These are phyloP conservation scores for Cercospora sojina DNA, from an alignment of 2,329 filamentous ascomycete species.

Conservation along the genomic window DNA sequence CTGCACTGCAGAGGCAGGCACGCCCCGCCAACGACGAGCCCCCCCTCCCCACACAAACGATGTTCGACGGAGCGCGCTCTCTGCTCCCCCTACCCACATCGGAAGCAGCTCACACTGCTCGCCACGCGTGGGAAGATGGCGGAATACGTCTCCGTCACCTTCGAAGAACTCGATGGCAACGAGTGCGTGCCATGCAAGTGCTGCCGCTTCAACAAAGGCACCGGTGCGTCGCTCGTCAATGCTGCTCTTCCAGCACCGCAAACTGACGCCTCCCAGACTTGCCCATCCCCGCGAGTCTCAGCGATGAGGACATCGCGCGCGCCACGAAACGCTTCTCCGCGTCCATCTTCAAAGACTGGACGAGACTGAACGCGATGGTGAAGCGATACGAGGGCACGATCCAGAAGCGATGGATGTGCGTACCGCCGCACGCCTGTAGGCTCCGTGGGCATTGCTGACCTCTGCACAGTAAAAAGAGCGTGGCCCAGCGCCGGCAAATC, in stretches of 20 bases:
- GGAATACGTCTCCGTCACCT: slow-evolving; percentile 24
- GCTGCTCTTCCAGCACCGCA: background rate
- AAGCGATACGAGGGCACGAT: slow-evolving; percentile 54
- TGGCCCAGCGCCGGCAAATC: slow-evolving; percentile 47
- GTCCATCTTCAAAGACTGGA: slow-evolving; percentile 41
- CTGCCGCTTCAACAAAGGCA: slow-evolving; percentile 25
- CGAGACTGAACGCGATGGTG: slow-evolving; percentile 45
- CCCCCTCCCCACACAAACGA: background rate
- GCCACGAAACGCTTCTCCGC: slow-evolving; percentile 26
- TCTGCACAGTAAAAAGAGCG: slow-evolving; percentile 49
- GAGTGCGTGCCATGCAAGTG: slow-evolving; percentile 28
- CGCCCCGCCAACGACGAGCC: background rate
- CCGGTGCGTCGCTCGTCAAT: slow-evolving; percentile 4
- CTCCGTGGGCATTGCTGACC: slow-evolving; percentile 1
- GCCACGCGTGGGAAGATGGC: slow-evolving; percentile 18
- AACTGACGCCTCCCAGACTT: slow-evolving; percentile 19
- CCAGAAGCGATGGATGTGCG: slow-evolving; percentile 51
- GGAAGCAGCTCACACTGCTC: background rate
- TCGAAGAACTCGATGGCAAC: slow-evolving; percentile 26
- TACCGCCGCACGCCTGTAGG: background rate
- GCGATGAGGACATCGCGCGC: slow-evolving; percentile 26
- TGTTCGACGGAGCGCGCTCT: background rate
- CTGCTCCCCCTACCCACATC: background rate
- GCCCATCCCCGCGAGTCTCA: slow-evolving; percentile 24
- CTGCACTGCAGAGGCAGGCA: background rate